Percentiles rank a stretch among this genome's conserved stretches.
Conservation (phyloP, 305 asterid species). For the Fraxinus angustifolia region DNA sequence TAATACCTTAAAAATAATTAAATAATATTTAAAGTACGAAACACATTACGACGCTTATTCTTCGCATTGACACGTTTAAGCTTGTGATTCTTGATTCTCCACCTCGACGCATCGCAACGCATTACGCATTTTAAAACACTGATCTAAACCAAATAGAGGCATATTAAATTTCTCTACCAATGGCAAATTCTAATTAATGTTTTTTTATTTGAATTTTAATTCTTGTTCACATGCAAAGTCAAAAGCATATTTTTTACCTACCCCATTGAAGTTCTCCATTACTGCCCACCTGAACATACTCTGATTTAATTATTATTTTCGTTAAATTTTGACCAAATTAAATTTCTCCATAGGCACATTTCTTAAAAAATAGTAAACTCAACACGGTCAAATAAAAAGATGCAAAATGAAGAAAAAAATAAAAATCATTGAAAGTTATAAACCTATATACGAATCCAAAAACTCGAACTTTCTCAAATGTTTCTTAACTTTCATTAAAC, state of each 20-base stretch:
- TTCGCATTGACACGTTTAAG: too few relatives aligned
- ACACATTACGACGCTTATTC: too few relatives aligned
- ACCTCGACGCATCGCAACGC: too few relatives aligned
- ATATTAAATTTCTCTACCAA: background rate
- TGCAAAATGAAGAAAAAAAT: too few relatives aligned
- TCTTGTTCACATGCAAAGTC: background rate
- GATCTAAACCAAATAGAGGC: background rate
- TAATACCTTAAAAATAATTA: too few relatives aligned
- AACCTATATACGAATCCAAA: too few relatives aligned
- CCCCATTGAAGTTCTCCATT: background rate
- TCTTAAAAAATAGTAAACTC: background rate
- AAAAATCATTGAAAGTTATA: background rate
- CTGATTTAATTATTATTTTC: background rate
- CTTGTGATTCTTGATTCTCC: too few relatives aligned
- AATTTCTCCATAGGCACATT: background rate
- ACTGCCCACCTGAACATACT: background rate
- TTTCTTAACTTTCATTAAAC: too few relatives aligned
- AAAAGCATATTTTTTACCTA: background rate
- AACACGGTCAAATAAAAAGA: conserved; percentile 8
- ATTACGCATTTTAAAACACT: too few relatives aligned
- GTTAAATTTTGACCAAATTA: background rate
- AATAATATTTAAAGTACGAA: too few relatives aligned
- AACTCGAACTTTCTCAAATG: too few relatives aligned
- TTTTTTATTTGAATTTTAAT: background rate
- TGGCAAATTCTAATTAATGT: background rate